A percentile compares a stretch with the other conserved stretches of the same genome.
Evolutionary conservation across 331 rosid species (phyloP).

Genomic region (Quercus lobata): DNA sequence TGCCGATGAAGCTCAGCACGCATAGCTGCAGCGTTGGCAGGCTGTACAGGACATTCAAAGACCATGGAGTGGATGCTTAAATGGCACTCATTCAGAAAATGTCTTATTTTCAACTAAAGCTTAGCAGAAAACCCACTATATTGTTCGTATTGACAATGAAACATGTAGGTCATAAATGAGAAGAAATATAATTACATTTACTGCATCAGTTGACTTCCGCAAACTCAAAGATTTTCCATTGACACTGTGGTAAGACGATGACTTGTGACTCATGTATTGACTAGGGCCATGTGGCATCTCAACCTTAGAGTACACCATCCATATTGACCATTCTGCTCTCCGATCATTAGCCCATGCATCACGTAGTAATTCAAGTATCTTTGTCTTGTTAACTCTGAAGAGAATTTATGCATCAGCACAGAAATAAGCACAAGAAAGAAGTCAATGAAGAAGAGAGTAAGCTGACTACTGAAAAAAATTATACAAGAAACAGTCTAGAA

Average conservation of each 20-base stretch:
- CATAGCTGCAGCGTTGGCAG: constrained; percentile 60
- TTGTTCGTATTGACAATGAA: not conserved
- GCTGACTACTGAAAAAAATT: not conserved
- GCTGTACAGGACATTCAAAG: constrained; percentile 43
- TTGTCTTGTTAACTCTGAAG: constrained; percentile 63
- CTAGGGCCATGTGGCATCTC: constrained; percentile 88
- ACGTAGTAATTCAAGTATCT: constrained; percentile 58
- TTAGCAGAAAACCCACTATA: no score
- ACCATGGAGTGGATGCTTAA: not conserved
- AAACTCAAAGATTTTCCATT: constrained; percentile 58
- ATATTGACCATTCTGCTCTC: constrained; percentile 91
- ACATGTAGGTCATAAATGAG: constrained; percentile 8
- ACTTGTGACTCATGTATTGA: constrained; percentile 49
- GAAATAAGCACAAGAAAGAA: constrained; percentile 9
- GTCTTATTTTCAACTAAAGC: no score
- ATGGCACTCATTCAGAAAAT: not conserved
- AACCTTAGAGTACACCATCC: constrained; percentile 89
- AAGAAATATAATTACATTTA: constrained; percentile 45
- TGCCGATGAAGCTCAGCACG: constrained; percentile 89
- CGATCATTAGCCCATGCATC: constrained; percentile 78
- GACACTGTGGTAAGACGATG: constrained; percentile 38
- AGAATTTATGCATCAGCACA: constrained; percentile 26
- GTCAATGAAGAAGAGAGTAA: not conserved
- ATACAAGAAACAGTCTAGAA: no score
- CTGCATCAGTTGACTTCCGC: constrained; percentile 65